Evolutionary conservation across 2,329 filamentous ascomycete species (phyloP), one percentile per base, ranked within the genome.

Genomic region (Sporothrix dimorphospora): DNA sequence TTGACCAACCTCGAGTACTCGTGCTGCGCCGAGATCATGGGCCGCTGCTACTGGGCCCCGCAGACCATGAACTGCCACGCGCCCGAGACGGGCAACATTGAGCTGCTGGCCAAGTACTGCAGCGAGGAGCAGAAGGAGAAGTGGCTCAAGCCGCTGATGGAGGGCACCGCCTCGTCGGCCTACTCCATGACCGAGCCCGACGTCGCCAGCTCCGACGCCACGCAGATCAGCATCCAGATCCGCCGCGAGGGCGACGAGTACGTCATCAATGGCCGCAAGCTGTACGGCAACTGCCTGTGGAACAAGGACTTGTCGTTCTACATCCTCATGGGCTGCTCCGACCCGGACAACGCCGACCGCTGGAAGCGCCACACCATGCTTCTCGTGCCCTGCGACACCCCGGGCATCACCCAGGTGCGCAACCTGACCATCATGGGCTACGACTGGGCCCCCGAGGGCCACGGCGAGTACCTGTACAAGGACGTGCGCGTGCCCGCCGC

Each of bases 1-100:
- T 97, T 94, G 84, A 94, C 90, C 74, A 99, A 98, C 83, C 86
- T 98, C 74, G 96, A 98, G 83, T 99, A 99, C 80, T 95, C 94
- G 14, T 85, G 98, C 78, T 98, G 98, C 94, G 96, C 96, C 30
- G 96, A 98, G 84, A 92, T 93, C 83, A 85, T 98, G 77, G 96
- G 96, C 75, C 95, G 93, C 85, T 97, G 92, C 76, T 86, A 88
- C 79, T 85, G 90, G 75, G 96, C 94, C 19, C 93, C 92, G 12
- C 93, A 96, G 85, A 94, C 94, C 30, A 92, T 91, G 80, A 97
- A 97, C 83, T 97, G 94, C 82, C 88, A 94, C 57, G 94, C 94
- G 4, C 94, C 94, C 4, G 94, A 97, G 81, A 97, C 94, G 5
- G 94, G 94, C 61, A 97, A 97, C 82, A 97, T 97, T 94, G 94